Percentiles rank a stretch among this genome's conserved stretches.
These are phyloP conservation scores for Staphylotrichum tortipilum DNA, from an alignment of 495 filamentous ascomycete species.

Conservation along the genomic window DNA sequence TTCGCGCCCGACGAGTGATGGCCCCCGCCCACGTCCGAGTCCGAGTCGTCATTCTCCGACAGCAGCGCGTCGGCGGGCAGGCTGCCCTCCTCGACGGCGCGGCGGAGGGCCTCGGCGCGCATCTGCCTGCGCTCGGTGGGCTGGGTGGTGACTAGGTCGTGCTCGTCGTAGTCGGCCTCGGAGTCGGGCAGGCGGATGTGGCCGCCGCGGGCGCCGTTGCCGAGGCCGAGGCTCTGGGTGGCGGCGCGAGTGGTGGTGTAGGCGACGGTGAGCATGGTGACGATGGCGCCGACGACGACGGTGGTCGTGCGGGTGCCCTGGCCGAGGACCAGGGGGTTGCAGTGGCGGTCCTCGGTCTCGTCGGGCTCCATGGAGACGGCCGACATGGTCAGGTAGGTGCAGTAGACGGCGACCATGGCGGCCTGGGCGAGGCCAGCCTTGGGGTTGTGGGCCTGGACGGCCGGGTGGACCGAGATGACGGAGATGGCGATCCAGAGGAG, in stretches of 20 bases:
- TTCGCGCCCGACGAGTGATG: conserved; percentile 32
- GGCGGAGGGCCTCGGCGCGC: conserved; percentile 82
- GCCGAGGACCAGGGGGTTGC: conserved; percentile 87
- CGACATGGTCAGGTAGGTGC: conserved; percentile 96
- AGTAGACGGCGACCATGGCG: conserved; percentile 96
- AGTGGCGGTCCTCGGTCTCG: conserved; percentile 59
- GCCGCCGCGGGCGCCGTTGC: conserved; percentile 47
- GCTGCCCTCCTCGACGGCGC: conserved; percentile 82
- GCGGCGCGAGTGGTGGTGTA: conserved; percentile 97
- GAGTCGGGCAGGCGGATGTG: conserved; percentile 42
- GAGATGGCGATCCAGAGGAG: conserved; percentile 76
- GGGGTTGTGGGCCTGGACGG: conserved; percentile 84
- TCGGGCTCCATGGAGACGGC: conserved; percentile 98
- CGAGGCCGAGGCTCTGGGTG: conserved; percentile 82
- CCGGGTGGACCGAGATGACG: conserved; percentile 77
- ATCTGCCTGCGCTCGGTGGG: conserved; percentile 75
- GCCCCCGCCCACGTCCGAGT: conserved; percentile 29
- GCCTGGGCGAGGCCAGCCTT: conserved; percentile 91
- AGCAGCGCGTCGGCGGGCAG: conserved; percentile 85
- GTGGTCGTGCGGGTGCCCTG: conserved; percentile 83
- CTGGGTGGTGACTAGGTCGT: conserved; percentile 84
- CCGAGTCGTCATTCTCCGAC: conserved; percentile 63
- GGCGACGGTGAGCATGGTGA: conserved; percentile 93
- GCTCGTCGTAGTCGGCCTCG: conserved; percentile 56
- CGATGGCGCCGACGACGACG: conserved; percentile 82